phyloP scores from a whole-genome alignment of 495 filamentous ascomycete genomes.

The Daldinia grandis region DNA sequence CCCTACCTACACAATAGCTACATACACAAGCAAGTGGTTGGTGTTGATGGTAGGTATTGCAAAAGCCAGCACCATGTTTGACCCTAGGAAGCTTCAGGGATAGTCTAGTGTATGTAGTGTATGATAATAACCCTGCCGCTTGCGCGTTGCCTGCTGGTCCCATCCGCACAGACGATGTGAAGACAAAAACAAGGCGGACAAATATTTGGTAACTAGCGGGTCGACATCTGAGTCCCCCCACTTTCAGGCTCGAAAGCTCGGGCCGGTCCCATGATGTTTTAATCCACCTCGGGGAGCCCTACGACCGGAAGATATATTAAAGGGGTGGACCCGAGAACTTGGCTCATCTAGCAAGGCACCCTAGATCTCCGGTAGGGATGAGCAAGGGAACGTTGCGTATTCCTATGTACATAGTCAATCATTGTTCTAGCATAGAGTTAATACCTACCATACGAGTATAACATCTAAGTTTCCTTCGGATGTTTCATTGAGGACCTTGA shows the following conservation, averaged over 20 bases:
- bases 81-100: conserved; percentile 6
- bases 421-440: neutral
- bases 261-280: conserved; percentile 14
- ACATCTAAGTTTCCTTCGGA: neutral
- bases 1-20: neutral
- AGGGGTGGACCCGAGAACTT: conserved; percentile 29
- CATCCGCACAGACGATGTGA: conserved; percentile 31
- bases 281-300: conserved; percentile 22
- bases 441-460: neutral
- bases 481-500: neutral
- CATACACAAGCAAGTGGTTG: neutral
- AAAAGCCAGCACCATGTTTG: conserved; percentile 8
- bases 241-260: conserved; percentile 9
- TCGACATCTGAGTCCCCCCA: conserved; percentile 10
- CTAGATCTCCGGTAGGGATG: neutral
- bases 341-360: conserved; percentile 18
- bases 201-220: conserved; percentile 15
- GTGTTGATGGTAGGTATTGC: neutral
- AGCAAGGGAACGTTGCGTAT: neutral
- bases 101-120: conserved; percentile 18
- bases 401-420: neutral
- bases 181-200: conserved; percentile 17
- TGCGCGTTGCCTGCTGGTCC: conserved; percentile 15
- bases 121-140: conserved; percentile 22
- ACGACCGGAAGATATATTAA: conserved; percentile 18